Evolutionary conservation across 768 basidiomycete species (phyloP), one percentile per base, ranked within the genome.

Genomic region (Tricholoma saponaceum): DNA sequence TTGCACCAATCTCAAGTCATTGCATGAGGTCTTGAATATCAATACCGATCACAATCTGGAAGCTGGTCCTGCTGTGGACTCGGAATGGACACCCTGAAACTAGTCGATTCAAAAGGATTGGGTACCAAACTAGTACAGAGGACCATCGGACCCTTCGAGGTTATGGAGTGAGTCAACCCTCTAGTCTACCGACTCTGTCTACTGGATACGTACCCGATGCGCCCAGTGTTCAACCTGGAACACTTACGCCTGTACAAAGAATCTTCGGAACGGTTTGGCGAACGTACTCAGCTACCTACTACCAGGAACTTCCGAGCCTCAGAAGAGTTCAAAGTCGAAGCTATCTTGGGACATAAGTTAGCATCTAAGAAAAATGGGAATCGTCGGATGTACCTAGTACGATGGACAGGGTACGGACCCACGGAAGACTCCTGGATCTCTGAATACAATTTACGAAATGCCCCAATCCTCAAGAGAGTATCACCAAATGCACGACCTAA

Each of bases 111-210:
- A 3, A 49, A 63, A 52, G 68, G 68, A 0, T 62, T 52, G 12
- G 68, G 68, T 0, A 39, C 41, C 18, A 69, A 69, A 32, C 55
- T 69, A 30, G 57, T 66, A 5, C 66, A 65, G 20, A 18, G 64
- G 3, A 33, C 50, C 0, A 61, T 67, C 13, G 66, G 68, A 4
- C 68, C 68, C 0, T 69, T 69, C 30, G 65, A 65, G 22, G 62
- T 70, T 0, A 9, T 64, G n/a, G 63, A 69, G 41, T 50, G 57
- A 20, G 49, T 70, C 7, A 64, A 61, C 44, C 62, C 64, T 5
- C 9, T 56, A 1, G 63, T 64, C 20, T 68, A 63, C 47, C 54
- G 59, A 13, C 44, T 68, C 10, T 49, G 61, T 1, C 56, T 66
- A n/a, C 64, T 64, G 0, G 61, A 61, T 22, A 54, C 49, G 1